phyloP scores from a whole-genome alignment of 2,329 filamentous ascomycete genomes.

The Ambrosiella beaveri region DNA sequence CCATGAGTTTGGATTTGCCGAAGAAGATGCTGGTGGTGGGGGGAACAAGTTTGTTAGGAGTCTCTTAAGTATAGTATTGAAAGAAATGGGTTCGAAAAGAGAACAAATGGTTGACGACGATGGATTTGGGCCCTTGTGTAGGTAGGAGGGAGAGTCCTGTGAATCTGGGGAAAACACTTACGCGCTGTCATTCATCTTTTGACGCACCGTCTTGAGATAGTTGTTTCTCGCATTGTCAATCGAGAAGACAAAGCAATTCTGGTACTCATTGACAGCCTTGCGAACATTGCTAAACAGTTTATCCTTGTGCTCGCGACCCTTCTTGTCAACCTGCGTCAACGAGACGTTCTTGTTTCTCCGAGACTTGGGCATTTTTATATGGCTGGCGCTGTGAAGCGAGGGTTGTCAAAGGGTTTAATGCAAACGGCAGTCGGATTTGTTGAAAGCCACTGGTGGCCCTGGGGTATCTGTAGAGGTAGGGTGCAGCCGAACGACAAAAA shows the following conservation, averaged over 20 bases:
- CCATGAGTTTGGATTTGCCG: conserved; percentile 98
- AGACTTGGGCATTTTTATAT: conserved; percentile 70
- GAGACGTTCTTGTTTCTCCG: conserved; percentile 82
- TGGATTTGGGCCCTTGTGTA: too few species aligned
- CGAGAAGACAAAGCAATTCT: conserved; percentile 82
- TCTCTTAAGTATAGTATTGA: neutral
- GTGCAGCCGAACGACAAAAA: neutral
- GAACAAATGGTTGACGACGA: neutral
- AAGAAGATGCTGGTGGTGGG: conserved; percentile 66
- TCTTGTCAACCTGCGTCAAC: conserved; percentile 82
- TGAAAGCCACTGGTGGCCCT: neutral
- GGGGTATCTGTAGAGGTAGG: neutral
- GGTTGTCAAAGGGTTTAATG: neutral
- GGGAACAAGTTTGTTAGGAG: neutral
- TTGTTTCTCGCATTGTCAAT: conserved; percentile 98
- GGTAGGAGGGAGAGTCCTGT: neutral
- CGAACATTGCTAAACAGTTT: conserved; percentile 79
- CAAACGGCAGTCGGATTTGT: neutral
- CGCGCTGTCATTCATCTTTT: conserved; percentile 71
- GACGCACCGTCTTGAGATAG: conserved; percentile 78
- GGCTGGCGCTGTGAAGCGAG: neutral
- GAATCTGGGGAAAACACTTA: conserved; percentile 25
- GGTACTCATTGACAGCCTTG: conserved; percentile 66
- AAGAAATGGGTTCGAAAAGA: neutral
- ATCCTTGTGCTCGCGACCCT: conserved; percentile 79